Evolutionary conservation across 2,329 filamentous ascomycete species (phyloP), one percentile per base, ranked within the genome.

Genomic region (Cercospora janseana): DNA sequence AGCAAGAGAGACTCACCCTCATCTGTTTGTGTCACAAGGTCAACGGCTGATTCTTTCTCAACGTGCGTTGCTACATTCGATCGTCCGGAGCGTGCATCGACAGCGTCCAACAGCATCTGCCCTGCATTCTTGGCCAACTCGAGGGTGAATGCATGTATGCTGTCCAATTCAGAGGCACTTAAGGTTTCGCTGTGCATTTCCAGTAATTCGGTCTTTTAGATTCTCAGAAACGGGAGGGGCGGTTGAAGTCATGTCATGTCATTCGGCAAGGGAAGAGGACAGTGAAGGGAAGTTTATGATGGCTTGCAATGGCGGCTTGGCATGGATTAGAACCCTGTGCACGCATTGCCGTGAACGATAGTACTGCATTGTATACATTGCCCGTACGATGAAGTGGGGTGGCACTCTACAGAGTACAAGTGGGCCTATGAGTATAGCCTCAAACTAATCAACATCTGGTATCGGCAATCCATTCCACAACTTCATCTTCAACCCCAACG

Each of bases 21-120:
- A 64, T 90, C 86, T 0, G 84, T 86, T 69, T 88, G 80, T 7
- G 86, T 90, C 15, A 90, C 86, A 55, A 90, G 80, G 65, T 90
- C 87, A 8, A 90, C 86, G 1, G 85, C 78, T 63, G 80, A 88
- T 58, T 87, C 82, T 66, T 91, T 91, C 69, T 89, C 84, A 6
- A 75, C 70, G 47, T 78, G 75, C 1, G 61, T 60, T 52, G 75
- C 68, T 29, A 64, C 54, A 10, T 59, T 44, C 63, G 51, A 56
- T 28, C 69, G 72, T 7, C 69, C 70, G 59, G 78, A 79, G 26
- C 83, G 76, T 55, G 75, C 66, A 56, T 78, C 74, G n/a, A 83
- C 80, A 9, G 80, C 82, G 40, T 82, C 76, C 64, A 86, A 78
- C 32, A 90, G 75, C 62, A 87, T 76, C 46, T 78, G 70, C 5